Percentiles rank a stretch among this genome's conserved stretches.
phyloP scores from a whole-genome alignment of 2,329 filamentous ascomycete species.

The Massarina eburnea region DNA sequence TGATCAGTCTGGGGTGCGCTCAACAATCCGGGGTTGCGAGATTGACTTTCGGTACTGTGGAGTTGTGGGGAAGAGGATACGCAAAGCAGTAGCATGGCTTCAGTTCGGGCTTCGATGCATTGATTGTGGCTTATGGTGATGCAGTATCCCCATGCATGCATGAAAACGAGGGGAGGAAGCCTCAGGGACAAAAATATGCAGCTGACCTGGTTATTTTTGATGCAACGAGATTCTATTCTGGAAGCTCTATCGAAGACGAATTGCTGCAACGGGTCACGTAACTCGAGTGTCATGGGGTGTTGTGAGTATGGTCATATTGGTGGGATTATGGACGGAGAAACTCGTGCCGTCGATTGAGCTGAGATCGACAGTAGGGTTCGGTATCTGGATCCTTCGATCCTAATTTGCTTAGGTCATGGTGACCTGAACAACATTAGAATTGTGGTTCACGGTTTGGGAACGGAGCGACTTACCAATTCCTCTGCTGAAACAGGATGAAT shows the following conservation, averaged over 20 bases:
- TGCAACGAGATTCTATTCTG: conserved; percentile 1
- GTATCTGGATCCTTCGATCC: background rate
- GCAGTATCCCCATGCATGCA: background rate
- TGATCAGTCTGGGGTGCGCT: background rate
- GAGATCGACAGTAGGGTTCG: conserved; percentile 2
- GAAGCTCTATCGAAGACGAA: conserved; percentile 3
- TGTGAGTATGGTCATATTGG: background rate
- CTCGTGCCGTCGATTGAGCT: background rate
- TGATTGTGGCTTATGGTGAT: background rate
- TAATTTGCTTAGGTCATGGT: conserved; percentile 17
- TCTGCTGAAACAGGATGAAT: conserved; percentile 45
- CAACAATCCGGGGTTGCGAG: background rate
- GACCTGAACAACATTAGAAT: conserved; percentile 18
- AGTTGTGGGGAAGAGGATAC: no score
- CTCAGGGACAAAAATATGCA: background rate
- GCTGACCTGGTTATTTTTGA: background rate
- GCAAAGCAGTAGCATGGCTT: background rate
- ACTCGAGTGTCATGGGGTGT: background rate
- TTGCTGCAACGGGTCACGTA: background rate
- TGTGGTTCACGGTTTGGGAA: background rate
- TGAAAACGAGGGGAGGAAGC: background rate
- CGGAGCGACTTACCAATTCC: conserved; percentile 27
- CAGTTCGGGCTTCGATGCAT: background rate
- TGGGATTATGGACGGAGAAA: background rate
- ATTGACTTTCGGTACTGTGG: background rate